Base-by-base conservation (phyloP, 2,329 filamentous ascomycete genomes). In the Beauveria caledonica region DNA sequence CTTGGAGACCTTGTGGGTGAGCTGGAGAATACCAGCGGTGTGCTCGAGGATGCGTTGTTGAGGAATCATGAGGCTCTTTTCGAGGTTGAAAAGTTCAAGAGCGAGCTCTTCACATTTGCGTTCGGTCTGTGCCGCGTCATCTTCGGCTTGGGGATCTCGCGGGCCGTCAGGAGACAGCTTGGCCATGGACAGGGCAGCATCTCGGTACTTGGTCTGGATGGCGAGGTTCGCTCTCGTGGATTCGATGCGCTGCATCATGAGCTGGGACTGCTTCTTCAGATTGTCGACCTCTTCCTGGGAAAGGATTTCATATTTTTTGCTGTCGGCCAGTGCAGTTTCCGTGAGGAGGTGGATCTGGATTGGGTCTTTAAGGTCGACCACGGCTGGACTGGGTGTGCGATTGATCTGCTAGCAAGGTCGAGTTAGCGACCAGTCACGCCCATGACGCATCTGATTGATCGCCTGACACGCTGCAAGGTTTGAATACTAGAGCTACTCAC, bases 301-400 rank as follows among this genome's bases (percentile, higher is more conserved):
- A 63, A 99, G 73, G 25, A 99, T 86, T 69, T 93, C 87, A 72
- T 87, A 99, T 67, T 86, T 78, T 69, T 86, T 88, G 76, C 92
- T 95, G 74, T 99, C 94, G 62, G 87, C 84, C 62, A 99, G 84
- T 21, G 94, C 94, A 21, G 91, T 97, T 77, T 97, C 93, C 63
- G 94, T 92, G 62, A 99, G 82, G 51, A 99, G 78, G 72, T 97
- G 95, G 71, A 96, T 86, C 67, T 92, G 88, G 49, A 99, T 89
- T 62, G 80, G 83, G 72, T 90, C 89, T 64, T 84, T 83, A 58
- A 87, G 77, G 67, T 88, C 83, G 65, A 86, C 79, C 11, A 82
- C 76, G 4, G 74, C 74, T 21, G 83, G 84, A 66, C 79, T 86
- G 64, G 82, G 81, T 11, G 78, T 77, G 56, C 78, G 78, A 66